A percentile compares a stretch with the other conserved stretches of the same genome.
These are phyloP conservation scores for Geranium rotundifolium DNA, from an alignment of 345 rosid species.

Conservation along the genomic window DNA sequence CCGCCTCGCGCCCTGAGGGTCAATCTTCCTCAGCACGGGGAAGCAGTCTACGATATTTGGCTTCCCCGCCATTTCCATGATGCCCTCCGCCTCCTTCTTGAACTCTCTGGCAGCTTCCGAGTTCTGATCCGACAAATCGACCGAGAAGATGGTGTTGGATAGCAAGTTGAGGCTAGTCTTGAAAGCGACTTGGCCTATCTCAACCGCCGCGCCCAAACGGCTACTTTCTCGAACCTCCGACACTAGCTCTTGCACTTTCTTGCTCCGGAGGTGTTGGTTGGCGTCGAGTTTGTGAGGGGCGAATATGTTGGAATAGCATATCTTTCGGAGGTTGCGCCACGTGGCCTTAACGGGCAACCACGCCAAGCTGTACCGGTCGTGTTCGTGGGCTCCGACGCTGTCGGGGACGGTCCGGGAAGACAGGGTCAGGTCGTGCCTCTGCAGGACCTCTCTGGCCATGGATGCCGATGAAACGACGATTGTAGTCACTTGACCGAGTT, in stretches of 20 bases:
- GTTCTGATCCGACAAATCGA: constrained; percentile 12
- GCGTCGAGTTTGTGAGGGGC: constrained; percentile 20
- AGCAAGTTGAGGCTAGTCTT: constrained; percentile 9
- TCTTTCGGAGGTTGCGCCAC: constrained; percentile 22
- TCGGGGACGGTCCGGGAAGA: constrained; percentile 11
- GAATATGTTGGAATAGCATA: constrained; percentile 20
- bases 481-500: constrained; percentile 23
- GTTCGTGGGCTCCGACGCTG: constrained; percentile 3
- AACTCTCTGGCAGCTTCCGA: constrained; percentile 12
- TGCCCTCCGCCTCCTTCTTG: constrained; percentile 7
- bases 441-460: constrained; percentile 23
- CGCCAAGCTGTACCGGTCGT: not conserved
- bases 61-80: constrained; percentile 23
- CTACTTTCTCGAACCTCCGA: constrained; percentile 10
- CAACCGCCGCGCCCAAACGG: constrained; percentile 9
- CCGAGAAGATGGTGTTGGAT: constrained; percentile 19
- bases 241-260: constrained; percentile 15
- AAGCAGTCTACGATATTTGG: constrained; percentile 31
- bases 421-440: constrained; percentile 16
- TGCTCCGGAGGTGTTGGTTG: constrained; percentile 8
- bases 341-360: constrained; percentile 7
- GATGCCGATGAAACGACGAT: constrained; percentile 18
- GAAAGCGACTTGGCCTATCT: constrained; percentile 25
- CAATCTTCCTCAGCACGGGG: constrained; percentile 19
- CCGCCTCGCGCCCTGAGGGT: constrained; percentile 19